A percentile compares a stretch with the other conserved stretches of the same genome.
These are phyloP conservation scores for Choanephora cucurbitarum DNA, from an alignment of 371 early-diverging fungal genomes.

Conservation along the genomic window DNA sequence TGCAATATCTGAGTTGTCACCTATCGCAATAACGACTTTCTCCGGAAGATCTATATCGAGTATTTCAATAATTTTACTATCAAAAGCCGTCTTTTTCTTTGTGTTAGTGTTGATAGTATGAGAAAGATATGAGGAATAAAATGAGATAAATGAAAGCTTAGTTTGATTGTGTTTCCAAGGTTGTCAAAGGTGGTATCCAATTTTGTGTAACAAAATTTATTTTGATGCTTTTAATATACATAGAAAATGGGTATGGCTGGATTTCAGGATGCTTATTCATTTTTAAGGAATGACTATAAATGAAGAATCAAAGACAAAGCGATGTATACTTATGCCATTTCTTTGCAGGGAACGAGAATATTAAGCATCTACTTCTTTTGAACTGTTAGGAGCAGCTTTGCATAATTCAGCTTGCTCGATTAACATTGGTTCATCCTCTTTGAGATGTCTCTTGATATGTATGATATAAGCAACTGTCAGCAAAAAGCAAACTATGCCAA, in stretches of 20 bases:
- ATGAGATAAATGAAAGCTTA: background rate
- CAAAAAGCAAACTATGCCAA: constrained; percentile 31
- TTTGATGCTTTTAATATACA: too few species aligned
- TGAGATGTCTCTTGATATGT: constrained; percentile 24
- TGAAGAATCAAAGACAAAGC: too few species aligned
- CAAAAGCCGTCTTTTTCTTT: background rate
- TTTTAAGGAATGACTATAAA: too few species aligned
- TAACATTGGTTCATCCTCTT: constrained; percentile 32
- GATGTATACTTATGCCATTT: too few species aligned
- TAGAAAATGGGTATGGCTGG: too few species aligned
- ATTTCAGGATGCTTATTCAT: too few species aligned
- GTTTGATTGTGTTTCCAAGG: too few species aligned
- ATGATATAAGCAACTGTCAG: constrained; percentile 34
- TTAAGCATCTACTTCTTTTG: too few species aligned
- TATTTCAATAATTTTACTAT: background rate
- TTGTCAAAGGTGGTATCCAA: too few species aligned
- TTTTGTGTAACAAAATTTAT: too few species aligned
- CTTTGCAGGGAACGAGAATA: too few species aligned
- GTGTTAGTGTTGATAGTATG: background rate
- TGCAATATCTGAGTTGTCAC: constrained; percentile 59
- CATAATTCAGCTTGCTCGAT: constrained; percentile 6
- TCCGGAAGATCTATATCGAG: constrained; percentile 49
- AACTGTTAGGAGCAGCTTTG: too few species aligned
- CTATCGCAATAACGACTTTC: constrained; percentile 71
- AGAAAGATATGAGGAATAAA: background rate